A percentile compares a stretch with the other conserved stretches of the same genome.
phyloP scores from a whole-genome alignment of 2,329 filamentous ascomycete genomes.

The Calonectria crousiana region DNA sequence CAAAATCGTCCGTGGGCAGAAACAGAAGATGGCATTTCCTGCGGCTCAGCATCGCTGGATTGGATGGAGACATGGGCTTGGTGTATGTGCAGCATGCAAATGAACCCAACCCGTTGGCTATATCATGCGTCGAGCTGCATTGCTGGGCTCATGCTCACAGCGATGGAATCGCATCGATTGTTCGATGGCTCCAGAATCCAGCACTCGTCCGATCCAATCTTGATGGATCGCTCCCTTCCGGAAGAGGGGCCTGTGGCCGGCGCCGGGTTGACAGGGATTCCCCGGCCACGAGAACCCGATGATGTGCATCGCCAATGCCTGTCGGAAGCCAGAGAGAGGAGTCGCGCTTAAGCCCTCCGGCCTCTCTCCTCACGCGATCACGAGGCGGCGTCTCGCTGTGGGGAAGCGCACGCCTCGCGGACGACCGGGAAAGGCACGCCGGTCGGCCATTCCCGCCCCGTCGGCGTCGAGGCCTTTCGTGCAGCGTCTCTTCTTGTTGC shows the following conservation, averaged over 20 bases:
- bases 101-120: background rate
- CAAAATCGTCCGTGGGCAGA: background rate
- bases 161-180: background rate
- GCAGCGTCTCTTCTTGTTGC: background rate
- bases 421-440: constrained; percentile 10
- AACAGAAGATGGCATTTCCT: background rate
- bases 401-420: constrained; percentile 3
- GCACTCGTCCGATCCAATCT: constrained; percentile 18
- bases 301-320: constrained; percentile 10
- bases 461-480: constrained; percentile 1
- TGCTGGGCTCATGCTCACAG: background rate
- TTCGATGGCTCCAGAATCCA: background rate
- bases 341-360: constrained; percentile 11
- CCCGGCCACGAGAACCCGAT: constrained; percentile 18
- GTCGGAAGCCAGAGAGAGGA: constrained; percentile 3
- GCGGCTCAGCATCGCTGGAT: background rate
- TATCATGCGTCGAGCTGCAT: background rate
- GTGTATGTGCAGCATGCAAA: constrained; percentile 1
- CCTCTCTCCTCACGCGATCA: constrained; percentile 11
- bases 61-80: background rate
- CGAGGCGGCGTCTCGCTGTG: background rate
- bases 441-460: constrained; percentile 24
- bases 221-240: constrained; percentile 7
- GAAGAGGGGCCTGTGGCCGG: background rate
- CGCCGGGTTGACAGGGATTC: constrained; percentile 18